Conservation (phyloP, 1,284 basidiomycete species). For the Apiotrichum veenhuisii region DNA sequence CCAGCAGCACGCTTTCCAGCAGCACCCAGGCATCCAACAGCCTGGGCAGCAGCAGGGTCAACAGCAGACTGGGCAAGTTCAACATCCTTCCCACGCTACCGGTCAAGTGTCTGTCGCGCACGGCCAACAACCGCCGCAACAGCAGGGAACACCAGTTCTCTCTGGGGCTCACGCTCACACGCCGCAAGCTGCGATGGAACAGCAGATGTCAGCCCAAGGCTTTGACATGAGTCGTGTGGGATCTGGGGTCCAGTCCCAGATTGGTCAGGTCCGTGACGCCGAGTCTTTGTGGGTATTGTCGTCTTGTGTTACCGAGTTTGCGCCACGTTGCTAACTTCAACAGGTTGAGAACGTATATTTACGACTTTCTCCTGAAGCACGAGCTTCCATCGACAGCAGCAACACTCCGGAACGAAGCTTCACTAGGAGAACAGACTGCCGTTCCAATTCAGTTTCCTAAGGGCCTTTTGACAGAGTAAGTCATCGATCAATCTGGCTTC, state of each 20-base stretch:
- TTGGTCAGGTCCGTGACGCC: slow-evolving; percentile 21
- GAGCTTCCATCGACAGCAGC: slow-evolving; percentile 36
- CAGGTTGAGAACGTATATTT: slow-evolving; percentile 45
- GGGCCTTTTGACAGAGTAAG: slow-evolving; percentile 49
- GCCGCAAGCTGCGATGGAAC: slow-evolving; percentile 20
- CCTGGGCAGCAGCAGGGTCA: slow-evolving; percentile 21
- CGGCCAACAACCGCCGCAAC: slow-evolving; percentile 12
- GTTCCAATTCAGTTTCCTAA: slow-evolving; percentile 48
- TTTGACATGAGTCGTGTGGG: slow-evolving; percentile 36
- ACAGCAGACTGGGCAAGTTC: slow-evolving; percentile 20
- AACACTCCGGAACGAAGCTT: slow-evolving; percentile 42
- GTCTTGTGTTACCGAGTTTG: background rate
- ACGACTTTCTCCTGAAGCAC: slow-evolving; percentile 47
- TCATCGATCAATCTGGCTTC: slow-evolving; percentile 3
- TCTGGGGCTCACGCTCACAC: slow-evolving; percentile 15
- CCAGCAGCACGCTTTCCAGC: slow-evolving; percentile 18
- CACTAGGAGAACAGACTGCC: slow-evolving; percentile 35
- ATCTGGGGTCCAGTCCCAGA: slow-evolving; percentile 28
- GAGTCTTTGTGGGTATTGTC: slow-evolving; percentile 38
- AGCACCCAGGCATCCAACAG: slow-evolving; percentile 17
- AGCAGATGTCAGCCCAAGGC: slow-evolving; percentile 19
- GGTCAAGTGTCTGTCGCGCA: slow-evolving; percentile 14
- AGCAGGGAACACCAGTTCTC: slow-evolving; percentile 22
- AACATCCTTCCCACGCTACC: slow-evolving; percentile 20
- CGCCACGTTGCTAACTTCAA: slow-evolving; percentile 9